phyloP scores from a whole-genome alignment of 495 filamentous ascomycete species.

The Astrocystis sublimbata region DNA sequence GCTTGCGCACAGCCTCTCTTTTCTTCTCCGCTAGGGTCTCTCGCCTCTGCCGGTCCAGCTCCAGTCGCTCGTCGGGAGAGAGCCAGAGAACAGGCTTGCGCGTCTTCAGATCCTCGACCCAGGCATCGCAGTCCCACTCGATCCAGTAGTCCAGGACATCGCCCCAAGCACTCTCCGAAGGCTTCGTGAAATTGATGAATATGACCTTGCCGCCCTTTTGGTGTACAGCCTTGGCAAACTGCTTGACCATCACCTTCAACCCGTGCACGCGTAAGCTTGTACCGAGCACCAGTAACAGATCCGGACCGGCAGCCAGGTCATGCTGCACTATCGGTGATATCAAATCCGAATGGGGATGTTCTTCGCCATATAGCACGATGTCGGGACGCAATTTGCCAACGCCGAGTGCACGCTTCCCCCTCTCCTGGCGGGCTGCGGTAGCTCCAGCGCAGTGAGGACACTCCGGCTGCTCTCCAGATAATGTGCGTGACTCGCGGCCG shows the following conservation, averaged over 20 bases:
- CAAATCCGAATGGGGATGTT: slow-evolving; percentile 64
- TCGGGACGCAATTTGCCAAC: slow-evolving; percentile 66
- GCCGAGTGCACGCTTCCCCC: slow-evolving; percentile 62
- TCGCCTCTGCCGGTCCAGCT: slow-evolving; percentile 36
- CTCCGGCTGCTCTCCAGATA: slow-evolving; percentile 61
- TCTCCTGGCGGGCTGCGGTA: slow-evolving; percentile 57
- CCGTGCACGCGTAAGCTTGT: slow-evolving; percentile 71
- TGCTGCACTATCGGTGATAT: slow-evolving; percentile 63
- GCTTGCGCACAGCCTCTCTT: slow-evolving; percentile 30
- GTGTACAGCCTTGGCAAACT: slow-evolving; percentile 71
- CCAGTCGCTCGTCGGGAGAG: slow-evolving; percentile 39
- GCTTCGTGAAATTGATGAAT: slow-evolving; percentile 69
- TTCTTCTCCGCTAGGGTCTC: slow-evolving; percentile 33
- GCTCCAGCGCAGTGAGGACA: slow-evolving; percentile 61
- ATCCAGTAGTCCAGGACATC: slow-evolving; percentile 70
- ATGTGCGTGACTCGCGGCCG: slow-evolving; percentile 45
- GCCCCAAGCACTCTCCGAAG: slow-evolving; percentile 66
- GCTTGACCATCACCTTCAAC: slow-evolving; percentile 64
- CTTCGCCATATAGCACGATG: slow-evolving; percentile 71
- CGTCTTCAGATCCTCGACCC: slow-evolving; percentile 60
- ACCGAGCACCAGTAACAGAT: slow-evolving; percentile 66
- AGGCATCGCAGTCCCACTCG: slow-evolving; percentile 71
- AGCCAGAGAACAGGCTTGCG: slow-evolving; percentile 59
- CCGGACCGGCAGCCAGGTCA: slow-evolving; percentile 60
- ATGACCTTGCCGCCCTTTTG: slow-evolving; percentile 63